Percentiles rank a stretch among this genome's conserved stretches.
Conservation (phyloP, 2,329 filamentous ascomycete genomes). For the Ophiostoma angusticollis region DNA sequence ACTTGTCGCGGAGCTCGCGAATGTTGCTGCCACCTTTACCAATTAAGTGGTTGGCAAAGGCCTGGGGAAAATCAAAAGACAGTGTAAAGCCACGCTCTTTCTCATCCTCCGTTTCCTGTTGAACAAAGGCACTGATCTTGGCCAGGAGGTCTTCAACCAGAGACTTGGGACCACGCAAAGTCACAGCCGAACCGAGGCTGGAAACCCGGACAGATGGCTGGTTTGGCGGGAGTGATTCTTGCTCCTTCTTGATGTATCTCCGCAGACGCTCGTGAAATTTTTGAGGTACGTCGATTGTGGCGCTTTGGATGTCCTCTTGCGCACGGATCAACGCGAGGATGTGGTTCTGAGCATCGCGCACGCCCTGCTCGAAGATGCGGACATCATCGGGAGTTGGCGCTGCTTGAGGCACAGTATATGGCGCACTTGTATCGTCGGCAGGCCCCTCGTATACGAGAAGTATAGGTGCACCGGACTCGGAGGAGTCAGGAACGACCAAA, state of each 20-base stretch:
- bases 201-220: slow-evolving; percentile 49
- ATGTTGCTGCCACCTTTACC: slow-evolving; percentile 57
- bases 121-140: slow-evolving; percentile 68
- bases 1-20: slow-evolving; percentile 51
- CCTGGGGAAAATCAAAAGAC: slow-evolving; percentile 86
- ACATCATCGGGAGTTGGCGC: slow-evolving; percentile 39
- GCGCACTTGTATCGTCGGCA: slow-evolving; percentile 24
- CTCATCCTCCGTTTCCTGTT: slow-evolving; percentile 83
- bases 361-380: slow-evolving; percentile 38
- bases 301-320: slow-evolving; percentile 41
- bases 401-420: slow-evolving; percentile 39
- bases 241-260: slow-evolving; percentile 52
- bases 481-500: slow-evolving; percentile 54
- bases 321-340: slow-evolving; percentile 44
- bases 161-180: slow-evolving; percentile 62
- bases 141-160: slow-evolving; percentile 57
- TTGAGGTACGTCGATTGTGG: slow-evolving; percentile 42
- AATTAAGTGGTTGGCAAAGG: slow-evolving; percentile 77
- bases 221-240: slow-evolving; percentile 41
- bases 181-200: slow-evolving; percentile 47
- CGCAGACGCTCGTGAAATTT: slow-evolving; percentile 52
- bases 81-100: slow-evolving; percentile 81
- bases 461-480: slow-evolving; percentile 47
- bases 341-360: slow-evolving; percentile 43
- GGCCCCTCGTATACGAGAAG: slow-evolving; percentile 64